Conservation (phyloP, 805 yeast species). For the Yarrowia sp. region DNA sequence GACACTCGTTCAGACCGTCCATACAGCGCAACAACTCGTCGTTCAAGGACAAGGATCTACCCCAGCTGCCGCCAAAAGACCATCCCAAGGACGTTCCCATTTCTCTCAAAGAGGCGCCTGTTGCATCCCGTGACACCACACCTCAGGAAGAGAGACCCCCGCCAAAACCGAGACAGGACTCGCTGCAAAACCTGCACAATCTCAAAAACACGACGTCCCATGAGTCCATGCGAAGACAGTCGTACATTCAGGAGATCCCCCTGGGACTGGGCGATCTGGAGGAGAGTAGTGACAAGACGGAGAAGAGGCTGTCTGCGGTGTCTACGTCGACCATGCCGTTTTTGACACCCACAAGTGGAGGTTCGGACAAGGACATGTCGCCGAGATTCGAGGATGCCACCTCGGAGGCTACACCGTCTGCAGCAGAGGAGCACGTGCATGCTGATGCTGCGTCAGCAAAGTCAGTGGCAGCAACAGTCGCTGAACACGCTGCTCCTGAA, state of each 20-base stretch:
- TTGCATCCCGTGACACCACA: conserved; percentile 1
- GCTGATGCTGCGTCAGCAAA: too few species aligned
- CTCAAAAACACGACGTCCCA: conserved; percentile 17
- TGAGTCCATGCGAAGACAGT: conserved; percentile 17
- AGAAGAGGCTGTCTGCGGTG: conserved; percentile 1
- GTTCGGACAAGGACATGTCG: conserved; percentile 10
- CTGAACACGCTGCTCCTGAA: too few species aligned
- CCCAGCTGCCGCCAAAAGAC: conserved; percentile 14
- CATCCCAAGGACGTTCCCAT: not conserved
- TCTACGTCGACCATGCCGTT: conserved; percentile 15
- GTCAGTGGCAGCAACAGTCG: too few species aligned
- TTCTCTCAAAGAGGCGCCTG: too few species aligned
- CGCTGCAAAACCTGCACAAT: conserved; percentile 20
- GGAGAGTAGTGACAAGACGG: not conserved
- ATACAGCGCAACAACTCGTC: conserved; percentile 17
- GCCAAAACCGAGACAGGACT: conserved; percentile 19
- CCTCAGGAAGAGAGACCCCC: conserved; percentile 7
- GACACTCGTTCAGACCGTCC: conserved; percentile 2
- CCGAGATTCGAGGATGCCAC: conserved; percentile 1
- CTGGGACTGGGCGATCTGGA: conserved; percentile 16
- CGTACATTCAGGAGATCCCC: conserved; percentile 21
- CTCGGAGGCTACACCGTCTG: not conserved
- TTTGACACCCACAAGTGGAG: not conserved
- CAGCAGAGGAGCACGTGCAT: too few species aligned
- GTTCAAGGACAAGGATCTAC: conserved; percentile 23